phyloP scores from a whole-genome alignment of 2,329 filamentous ascomycete genomes.

The Ophioceras dolichostomum region DNA sequence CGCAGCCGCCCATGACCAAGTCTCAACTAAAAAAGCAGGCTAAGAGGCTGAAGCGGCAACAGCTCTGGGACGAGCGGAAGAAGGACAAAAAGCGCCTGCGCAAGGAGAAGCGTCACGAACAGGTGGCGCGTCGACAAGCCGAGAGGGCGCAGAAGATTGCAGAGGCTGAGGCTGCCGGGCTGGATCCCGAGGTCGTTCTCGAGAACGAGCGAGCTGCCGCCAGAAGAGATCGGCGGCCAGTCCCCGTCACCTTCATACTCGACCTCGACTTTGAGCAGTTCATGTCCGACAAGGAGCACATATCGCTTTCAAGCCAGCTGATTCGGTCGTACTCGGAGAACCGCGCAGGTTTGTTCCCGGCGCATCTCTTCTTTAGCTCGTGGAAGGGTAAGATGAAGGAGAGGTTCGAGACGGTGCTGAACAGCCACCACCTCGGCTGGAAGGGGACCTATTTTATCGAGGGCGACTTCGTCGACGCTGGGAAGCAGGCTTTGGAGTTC shows the following conservation, averaged over 20 bases:
- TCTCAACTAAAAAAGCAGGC: constrained; percentile 76
- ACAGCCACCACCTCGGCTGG: constrained; percentile 65
- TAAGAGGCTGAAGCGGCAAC: constrained; percentile 62
- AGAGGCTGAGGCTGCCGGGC: constrained; percentile 25
- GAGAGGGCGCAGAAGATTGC: constrained; percentile 37
- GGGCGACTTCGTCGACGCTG: constrained; percentile 61
- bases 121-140: constrained; percentile 33
- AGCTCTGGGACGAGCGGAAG: constrained; percentile 65
- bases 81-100: constrained; percentile 40
- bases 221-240: constrained; percentile 26
- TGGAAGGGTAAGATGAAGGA: constrained; percentile 66
- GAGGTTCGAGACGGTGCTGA: constrained; percentile 67
- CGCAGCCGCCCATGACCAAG: constrained; percentile 51
- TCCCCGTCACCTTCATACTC: constrained; percentile 71
- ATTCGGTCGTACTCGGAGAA: constrained; percentile 88
- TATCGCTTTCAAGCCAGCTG: constrained; percentile 73
- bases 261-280: constrained; percentile 88
- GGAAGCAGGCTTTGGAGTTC: constrained; percentile 48
- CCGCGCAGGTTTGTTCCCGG: constrained; percentile 50
- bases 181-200: constrained; percentile 23
- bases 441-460: constrained; percentile 62
- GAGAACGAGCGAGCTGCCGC: constrained; percentile 19
- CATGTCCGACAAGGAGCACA: constrained; percentile 78
- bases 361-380: constrained; percentile 65
- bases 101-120: constrained; percentile 40